A percentile compares a stretch with the other conserved stretches of the same genome.
These are phyloP conservation scores for Russula vinacea DNA, from an alignment of 768 basidiomycete genomes.

Conservation along the genomic window DNA sequence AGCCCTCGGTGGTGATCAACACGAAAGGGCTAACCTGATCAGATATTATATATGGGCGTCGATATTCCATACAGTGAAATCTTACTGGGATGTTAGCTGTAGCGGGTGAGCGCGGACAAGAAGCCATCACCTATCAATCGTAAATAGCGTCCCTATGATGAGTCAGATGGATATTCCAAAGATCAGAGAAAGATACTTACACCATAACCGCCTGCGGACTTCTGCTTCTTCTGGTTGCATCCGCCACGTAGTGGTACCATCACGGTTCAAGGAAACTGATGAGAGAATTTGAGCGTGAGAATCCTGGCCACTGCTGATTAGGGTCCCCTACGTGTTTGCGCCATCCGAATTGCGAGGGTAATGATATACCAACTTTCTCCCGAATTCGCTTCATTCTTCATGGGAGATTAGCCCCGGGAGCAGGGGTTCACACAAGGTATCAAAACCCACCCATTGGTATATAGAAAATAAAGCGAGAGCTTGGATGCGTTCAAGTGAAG, in stretches of 20 bases:
- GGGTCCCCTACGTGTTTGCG: conserved; percentile 29
- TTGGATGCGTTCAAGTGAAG: conserved; percentile 32
- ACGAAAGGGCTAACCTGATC: conserved; percentile 27
- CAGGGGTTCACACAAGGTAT: background rate
- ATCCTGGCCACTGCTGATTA: background rate
- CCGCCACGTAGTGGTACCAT: conserved; percentile 29
- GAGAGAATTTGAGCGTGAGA: background rate
- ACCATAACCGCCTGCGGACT: conserved; percentile 31
- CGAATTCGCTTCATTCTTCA: conserved; percentile 23
- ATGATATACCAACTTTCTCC: conserved; percentile 27
- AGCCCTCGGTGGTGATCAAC: background rate
- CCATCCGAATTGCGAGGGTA: conserved; percentile 31
- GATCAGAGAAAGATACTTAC: conserved; percentile 21
- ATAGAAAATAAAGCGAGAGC: conserved; percentile 27
- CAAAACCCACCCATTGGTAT: conserved; percentile 27
- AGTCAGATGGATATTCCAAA: background rate
- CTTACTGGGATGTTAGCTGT: conserved; percentile 10
- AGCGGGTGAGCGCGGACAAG: background rate
- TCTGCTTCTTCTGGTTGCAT: conserved; percentile 32
- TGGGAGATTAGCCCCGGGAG: background rate
- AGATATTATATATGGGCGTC: conserved; percentile 31
- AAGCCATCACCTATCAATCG: conserved; percentile 28
- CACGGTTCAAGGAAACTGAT: conserved; percentile 31
- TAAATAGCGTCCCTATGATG: conserved; percentile 28
- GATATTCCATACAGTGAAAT: conserved; percentile 24